Base-by-base conservation (phyloP, 495 filamentous ascomycete species). In the Saxophila tyrrhenica region DNA sequence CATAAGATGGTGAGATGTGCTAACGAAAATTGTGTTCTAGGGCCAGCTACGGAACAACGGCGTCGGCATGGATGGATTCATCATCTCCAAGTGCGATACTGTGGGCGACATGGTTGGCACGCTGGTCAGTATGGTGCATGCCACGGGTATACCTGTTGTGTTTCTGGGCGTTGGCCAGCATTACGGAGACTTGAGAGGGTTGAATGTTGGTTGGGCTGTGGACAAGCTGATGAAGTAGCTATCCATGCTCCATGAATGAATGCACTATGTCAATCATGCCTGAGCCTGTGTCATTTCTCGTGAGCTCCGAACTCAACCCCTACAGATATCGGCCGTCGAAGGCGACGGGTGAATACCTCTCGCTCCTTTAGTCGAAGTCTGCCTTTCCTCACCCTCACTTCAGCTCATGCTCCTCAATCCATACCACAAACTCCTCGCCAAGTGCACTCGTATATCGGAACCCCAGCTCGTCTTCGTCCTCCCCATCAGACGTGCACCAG, bases 41-140 rank as follows among this genome's bases (percentile, higher is more conserved):
- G 59, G 59, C 25, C 35, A 58, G 39, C 23, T 62, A 17, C 21
- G 59, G 1, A 62, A 62, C 80, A 25, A 77, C 89, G 58, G 79
- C 80, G 48, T 66, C 94, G 45, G 59, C 5, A 57, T 62, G 55
- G 92, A 98, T 68, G 92, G 92, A 2, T 98, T 98, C 64, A 94
- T 98, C 61, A 95, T 98, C 63, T 90, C 84, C 55, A 98, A 98
- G 66, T 98, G 92, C 68, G 92, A 98, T 70, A 98, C 92, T 0
- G 92, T 97, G 42, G 92, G 92, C 23, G 91, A 97, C 71, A 98
- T 97, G 92, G 88, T 95, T 41, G 92, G 92, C 25, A 95, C 88
- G 2, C 69, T 98, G 58, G 92, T 98, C 25, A 95, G 88, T 69
- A 94, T 98, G 76, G 94, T 97, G 41, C 91, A 95, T 73, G 90